These are phyloP conservation scores for Nidula microcarpa DNA, from an alignment of 768 basidiomycete species.

Conservation along the genomic window DNA sequence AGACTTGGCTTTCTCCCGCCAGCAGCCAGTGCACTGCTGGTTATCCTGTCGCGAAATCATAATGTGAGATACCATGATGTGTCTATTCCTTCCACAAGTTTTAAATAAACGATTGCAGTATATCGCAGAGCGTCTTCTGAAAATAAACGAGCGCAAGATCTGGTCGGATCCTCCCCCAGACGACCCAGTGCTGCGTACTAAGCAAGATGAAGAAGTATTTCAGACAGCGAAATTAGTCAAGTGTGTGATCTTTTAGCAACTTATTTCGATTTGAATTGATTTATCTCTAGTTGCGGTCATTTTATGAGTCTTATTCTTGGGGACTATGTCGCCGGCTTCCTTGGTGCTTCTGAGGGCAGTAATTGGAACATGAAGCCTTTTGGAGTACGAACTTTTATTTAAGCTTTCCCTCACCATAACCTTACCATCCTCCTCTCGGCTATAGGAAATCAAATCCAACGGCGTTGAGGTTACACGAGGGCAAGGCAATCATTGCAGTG, in stretches of 20 bases:
- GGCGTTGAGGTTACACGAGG: conserved; percentile 77
- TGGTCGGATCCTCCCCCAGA: conserved; percentile 26
- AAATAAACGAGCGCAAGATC: conserved; percentile 75
- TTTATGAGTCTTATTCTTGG: conserved; percentile 22
- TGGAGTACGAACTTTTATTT: conserved; percentile 33
- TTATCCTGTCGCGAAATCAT: conserved; percentile 85
- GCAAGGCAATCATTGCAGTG: conserved; percentile 77
- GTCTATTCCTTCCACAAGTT: too few relatives aligned
- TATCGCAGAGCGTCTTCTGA: conserved; percentile 71
- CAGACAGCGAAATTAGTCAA: conserved; percentile 77
- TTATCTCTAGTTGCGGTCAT: conserved; percentile 45
- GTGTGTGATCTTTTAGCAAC: conserved; percentile 61
- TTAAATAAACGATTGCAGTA: conserved; percentile 40
- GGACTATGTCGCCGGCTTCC: conserved; percentile 80
- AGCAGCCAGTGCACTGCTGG: conserved; percentile 65
- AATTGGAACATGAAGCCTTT: conserved; percentile 80
- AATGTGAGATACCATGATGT: conserved; percentile 47
- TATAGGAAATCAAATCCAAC: conserved; percentile 58
- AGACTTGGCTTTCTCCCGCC: conserved; percentile 78
- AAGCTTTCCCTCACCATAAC: background rate
- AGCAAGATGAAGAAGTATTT: conserved; percentile 80
- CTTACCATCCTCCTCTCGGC: background rate
- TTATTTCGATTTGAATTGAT: background rate
- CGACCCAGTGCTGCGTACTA: conserved; percentile 47
- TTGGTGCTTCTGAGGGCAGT: conserved; percentile 75